phyloP scores from a whole-genome alignment of 1,284 basidiomycete species.

The Leccinum ponderosum region DNA sequence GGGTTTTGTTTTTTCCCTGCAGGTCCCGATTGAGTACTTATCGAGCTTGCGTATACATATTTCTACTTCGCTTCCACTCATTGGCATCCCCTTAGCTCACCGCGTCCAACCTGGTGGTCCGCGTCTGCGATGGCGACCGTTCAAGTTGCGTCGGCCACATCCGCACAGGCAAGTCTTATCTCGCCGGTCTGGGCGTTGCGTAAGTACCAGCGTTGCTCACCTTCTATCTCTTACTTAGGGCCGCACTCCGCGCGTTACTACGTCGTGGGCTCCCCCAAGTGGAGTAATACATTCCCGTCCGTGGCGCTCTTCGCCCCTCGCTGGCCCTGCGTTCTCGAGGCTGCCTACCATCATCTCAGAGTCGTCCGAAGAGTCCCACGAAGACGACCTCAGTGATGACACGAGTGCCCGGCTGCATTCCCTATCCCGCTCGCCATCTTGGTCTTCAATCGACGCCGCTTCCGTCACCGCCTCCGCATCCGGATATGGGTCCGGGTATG shows the following conservation, averaged over 20 bases:
- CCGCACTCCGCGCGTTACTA: conserved; percentile 18
- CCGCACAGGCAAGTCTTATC: conserved; percentile 17
- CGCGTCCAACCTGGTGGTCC: neutral
- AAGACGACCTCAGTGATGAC: neutral
- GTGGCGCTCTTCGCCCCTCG: conserved; percentile 31
- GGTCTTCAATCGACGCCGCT: conserved; percentile 15
- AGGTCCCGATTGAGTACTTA: conserved; percentile 7
- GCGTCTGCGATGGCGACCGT: conserved; percentile 7
- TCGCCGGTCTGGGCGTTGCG: neutral
- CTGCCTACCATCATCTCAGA: conserved; percentile 24
- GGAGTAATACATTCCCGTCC: conserved; percentile 22
- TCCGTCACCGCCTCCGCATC: conserved; percentile 16
- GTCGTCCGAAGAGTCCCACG: conserved; percentile 20
- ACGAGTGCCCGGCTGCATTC: neutral
- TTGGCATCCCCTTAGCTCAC: neutral
- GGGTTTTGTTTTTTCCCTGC: conserved; percentile 8
- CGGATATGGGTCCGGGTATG: conserved; percentile 1
- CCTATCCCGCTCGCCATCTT: conserved; percentile 11
- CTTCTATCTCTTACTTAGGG: conserved; percentile 11
- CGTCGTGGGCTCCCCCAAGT: conserved; percentile 11
- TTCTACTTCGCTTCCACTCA: neutral
- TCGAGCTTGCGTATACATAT: neutral
- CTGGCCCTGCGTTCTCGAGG: conserved; percentile 27
- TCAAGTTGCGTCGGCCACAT: neutral
- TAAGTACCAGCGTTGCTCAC: neutral